phyloP scores from a whole-genome alignment of 441 rosid species.

The Melastoma candidum region DNA sequence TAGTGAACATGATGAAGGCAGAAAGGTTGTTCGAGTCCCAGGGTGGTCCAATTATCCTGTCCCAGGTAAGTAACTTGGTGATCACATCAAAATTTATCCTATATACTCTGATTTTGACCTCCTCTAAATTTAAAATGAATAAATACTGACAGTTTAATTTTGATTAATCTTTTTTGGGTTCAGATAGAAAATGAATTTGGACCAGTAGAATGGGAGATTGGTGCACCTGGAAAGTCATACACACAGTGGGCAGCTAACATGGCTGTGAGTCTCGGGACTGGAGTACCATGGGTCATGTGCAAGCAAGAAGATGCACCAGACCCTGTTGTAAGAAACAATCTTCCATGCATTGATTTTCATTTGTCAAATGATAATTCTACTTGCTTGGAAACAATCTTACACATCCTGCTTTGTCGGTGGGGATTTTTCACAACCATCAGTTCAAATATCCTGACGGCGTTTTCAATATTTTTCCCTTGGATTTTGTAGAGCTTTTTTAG shows the following conservation, averaged over 20 bases:
- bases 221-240: slow-evolving; percentile 37
- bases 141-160: background rate
- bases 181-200: slow-evolving; percentile 61
- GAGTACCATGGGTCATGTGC: slow-evolving; percentile 70
- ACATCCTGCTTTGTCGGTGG: background rate
- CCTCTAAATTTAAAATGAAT: background rate
- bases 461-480: no score
- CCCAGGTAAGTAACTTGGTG: slow-evolving; percentile 5
- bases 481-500: no score
- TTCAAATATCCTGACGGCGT: no score
- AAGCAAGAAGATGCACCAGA: slow-evolving; percentile 59
- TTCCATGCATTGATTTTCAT: background rate
- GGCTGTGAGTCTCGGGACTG: slow-evolving; percentile 43
- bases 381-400: background rate
- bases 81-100: background rate
- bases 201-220: slow-evolving; percentile 37
- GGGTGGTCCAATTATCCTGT: slow-evolving; percentile 16
- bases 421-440: no score
- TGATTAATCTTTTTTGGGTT: background rate
- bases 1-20: slow-evolving; percentile 16
- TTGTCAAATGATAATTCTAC: background rate
- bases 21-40: slow-evolving; percentile 15
- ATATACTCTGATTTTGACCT: background rate
- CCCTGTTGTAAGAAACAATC: slow-evolving; percentile 32
- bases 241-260: slow-evolving; percentile 46